phyloP scores from a whole-genome alignment of 2,329 filamentous ascomycete species.

The Colletotrichum navitas region DNA sequence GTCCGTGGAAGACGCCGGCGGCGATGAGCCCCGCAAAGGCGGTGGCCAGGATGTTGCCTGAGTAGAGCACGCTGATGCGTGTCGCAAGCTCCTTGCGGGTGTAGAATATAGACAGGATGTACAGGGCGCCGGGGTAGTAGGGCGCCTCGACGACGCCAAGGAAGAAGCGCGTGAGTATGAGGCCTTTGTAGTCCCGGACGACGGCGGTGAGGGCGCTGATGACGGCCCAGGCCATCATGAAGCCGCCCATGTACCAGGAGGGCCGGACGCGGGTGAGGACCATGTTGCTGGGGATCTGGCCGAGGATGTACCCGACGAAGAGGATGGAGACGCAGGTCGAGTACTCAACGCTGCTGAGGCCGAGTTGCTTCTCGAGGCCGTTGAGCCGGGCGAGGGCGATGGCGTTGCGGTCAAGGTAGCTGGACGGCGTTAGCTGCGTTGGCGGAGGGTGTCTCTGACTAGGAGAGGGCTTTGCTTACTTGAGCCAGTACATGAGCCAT shows the following conservation, averaged over 20 bases:
- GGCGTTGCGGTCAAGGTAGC: constrained; percentile 46
- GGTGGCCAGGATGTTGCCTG: constrained; percentile 52
- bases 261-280: constrained; percentile 61
- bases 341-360: constrained; percentile 45
- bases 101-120: constrained; percentile 66
- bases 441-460: background rate
- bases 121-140: constrained; percentile 52
- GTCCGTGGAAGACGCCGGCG: constrained; percentile 54
- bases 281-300: constrained; percentile 55
- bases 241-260: constrained; percentile 60
- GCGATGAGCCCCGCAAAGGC: constrained; percentile 60
- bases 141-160: constrained; percentile 56
- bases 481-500: constrained; percentile 51
- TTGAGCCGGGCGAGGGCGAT: constrained; percentile 48
- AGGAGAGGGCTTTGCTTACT: constrained; percentile 4
- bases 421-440: background rate
- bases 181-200: constrained; percentile 55
- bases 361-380: constrained; percentile 44
- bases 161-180: constrained; percentile 56
- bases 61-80: constrained; percentile 60
- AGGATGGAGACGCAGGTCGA: constrained; percentile 55
- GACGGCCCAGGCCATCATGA: constrained; percentile 57
- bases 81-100: constrained; percentile 61
- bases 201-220: constrained; percentile 57
- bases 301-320: constrained; percentile 53